A percentile compares a stretch with the other conserved stretches of the same genome.
phyloP scores from a whole-genome alignment of 768 basidiomycete genomes.

The Boletus subcaerulescens region DNA sequence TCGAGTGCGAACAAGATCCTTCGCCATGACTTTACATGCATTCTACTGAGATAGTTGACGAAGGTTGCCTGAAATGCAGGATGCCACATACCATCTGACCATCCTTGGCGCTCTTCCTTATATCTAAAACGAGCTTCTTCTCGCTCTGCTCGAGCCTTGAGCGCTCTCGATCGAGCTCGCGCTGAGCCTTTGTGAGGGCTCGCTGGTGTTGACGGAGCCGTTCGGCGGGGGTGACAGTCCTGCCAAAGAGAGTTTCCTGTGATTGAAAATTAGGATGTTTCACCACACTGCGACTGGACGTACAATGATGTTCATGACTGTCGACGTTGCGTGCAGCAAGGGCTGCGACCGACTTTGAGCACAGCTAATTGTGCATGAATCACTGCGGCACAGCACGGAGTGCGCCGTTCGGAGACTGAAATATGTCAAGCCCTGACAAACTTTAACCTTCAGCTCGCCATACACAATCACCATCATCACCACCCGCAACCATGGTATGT shows the following conservation, averaged over 20 bases:
- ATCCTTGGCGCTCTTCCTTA: conserved; percentile 93
- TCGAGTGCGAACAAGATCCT: conserved; percentile 94
- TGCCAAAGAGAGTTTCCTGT: conserved; percentile 94
- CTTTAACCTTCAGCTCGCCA: conserved; percentile 22
- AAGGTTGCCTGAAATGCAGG: conserved; percentile 1
- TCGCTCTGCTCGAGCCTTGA: conserved; percentile 92
- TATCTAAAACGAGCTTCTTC: conserved; percentile 94
- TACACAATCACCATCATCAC: conserved; percentile 26
- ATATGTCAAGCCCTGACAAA: conserved; percentile 16
- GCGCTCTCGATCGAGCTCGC: conserved; percentile 96
- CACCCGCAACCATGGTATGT: conserved; percentile 21
- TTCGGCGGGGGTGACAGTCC: conserved; percentile 93
- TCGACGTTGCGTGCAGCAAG: conserved; percentile 14
- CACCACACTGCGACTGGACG: background rate
- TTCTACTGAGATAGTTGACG: conserved; percentile 53
- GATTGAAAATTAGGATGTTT: conserved; percentile 14
- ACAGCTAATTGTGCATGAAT: background rate
- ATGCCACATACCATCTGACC: conserved; percentile 77
- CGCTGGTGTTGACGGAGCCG: conserved; percentile 96
- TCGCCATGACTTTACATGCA: conserved; percentile 99
- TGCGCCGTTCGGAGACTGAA: conserved; percentile 18
- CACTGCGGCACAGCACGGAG: conserved; percentile 3
- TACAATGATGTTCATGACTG: conserved; percentile 78
- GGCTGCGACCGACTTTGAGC: conserved; percentile 2
- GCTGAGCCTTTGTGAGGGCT: conserved; percentile 92